Base-by-base conservation (phyloP, 495 filamentous ascomycete genomes). In the Copromyces sp. region DNA sequence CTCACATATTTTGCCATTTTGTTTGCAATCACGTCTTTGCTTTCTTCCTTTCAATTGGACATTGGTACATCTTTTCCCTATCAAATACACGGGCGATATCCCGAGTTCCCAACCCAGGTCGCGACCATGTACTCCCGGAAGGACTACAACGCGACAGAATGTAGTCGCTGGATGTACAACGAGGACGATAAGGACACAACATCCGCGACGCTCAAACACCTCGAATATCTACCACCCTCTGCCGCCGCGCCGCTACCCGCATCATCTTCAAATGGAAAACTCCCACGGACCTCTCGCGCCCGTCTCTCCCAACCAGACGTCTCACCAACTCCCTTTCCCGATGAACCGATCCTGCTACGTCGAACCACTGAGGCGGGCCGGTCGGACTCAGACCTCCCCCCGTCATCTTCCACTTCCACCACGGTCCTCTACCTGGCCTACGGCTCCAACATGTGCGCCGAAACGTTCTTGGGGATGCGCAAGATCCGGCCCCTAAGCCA, bases 391-490 rank as follows among this genome's bases (percentile, higher is more conserved):
- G 29, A 35, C 29, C 29, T 35, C 53, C 53, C 53, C 4, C 53
- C 53, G 14, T 69, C 69, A 7, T 73, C 78, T 17, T 69, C 70
- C 16, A 24, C 24, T 24, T 24, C 24, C 24, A 24, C 24, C 24
- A 93, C 93, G 3, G 84, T 97, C 69, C 86, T 97, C 65, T 99
- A 98, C 83, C 89, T 99, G 12, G 95, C 95, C 45, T 99, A 99
- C 76, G 95, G 95, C 74, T 97, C 94, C 69, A 99, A 98, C 79
- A 87, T 99, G 71, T 86, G 83, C 69, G 85, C 90, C 20, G 79
- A 90, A 77, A 94, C 91, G 1, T 97, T 98, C 80, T 86, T 88
- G 38, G 92, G 90, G 68, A 81, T 75, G 39, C 90, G 94, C 14
- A 90, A 90, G 73, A 94, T 98, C 78, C 87, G 86, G 9, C 95